These are phyloP conservation scores for Dactylellina leptospora DNA, from an alignment of 2,329 filamentous ascomycete genomes.

Conservation along the genomic window DNA sequence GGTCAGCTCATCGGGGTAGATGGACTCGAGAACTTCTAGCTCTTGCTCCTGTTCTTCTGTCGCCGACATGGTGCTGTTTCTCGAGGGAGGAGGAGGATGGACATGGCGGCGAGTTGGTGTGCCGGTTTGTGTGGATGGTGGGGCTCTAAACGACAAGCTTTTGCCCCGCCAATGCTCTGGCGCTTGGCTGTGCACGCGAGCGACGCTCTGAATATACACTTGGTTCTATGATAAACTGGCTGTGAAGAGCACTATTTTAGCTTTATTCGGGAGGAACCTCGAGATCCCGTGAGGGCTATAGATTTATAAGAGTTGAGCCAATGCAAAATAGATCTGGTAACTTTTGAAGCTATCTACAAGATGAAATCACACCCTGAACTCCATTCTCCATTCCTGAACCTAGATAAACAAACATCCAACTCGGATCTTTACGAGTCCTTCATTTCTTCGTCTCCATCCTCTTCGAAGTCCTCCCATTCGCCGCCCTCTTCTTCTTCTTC, in stretches of 20 bases:
- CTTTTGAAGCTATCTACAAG: too few species aligned
- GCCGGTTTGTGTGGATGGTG: constrained; percentile 3
- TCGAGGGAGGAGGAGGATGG: constrained; percentile 5
- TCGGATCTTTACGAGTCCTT: constrained; percentile 8
- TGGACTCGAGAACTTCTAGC: constrained; percentile 95
- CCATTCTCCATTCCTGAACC: not conserved
- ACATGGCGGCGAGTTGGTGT: constrained; percentile 5
- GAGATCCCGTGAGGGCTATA: too few species aligned
- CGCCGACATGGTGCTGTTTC: constrained; percentile 31
- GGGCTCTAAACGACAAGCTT: constrained; percentile 37
- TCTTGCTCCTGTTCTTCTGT: constrained; percentile 88
- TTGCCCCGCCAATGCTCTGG: constrained; percentile 50
- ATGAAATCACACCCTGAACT: not conserved
- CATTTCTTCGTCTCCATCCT: constrained; percentile 7
- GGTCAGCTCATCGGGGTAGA: constrained; percentile 97
- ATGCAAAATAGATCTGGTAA: too few species aligned
- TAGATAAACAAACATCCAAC: not conserved
- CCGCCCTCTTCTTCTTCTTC: constrained; percentile 63
- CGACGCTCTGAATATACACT: too few species aligned
- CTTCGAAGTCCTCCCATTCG: constrained; percentile 62
- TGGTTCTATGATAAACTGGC: too few species aligned
- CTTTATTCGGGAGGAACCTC: too few species aligned
- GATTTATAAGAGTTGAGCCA: too few species aligned
- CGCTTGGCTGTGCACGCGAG: too few species aligned
- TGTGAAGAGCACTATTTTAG: too few species aligned